Base-by-base conservation (phyloP, 116 monocot species). In the Phalaenopsis hybrid region DNA sequence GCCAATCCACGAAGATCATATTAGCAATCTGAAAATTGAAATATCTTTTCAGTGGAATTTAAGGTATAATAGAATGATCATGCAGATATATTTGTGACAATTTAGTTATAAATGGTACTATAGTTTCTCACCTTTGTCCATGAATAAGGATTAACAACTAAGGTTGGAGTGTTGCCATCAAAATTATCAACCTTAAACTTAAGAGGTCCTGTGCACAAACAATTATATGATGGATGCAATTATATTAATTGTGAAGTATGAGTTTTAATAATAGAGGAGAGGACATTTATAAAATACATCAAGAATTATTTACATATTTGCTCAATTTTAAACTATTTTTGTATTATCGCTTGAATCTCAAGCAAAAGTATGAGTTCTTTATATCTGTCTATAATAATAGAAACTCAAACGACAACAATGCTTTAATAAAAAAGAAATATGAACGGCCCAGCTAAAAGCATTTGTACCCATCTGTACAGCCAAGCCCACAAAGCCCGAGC, bases 1-100 rank as follows among this genome's bases (percentile, higher is more conserved):
- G 90, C 1, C 85, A 81, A 78, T 88, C 90, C 21, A 90, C 28
- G 44, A 88, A 90, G 46, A 90, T 81, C 52, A 88, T 83, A 70
- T 51, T 90, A 13, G 83, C 28, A 9, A 85, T 43, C 88, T 90
- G 49, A 43, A 78, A 33, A n/a, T 7, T 46, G 46, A 46, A 4
- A 37, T 13, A 75, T 0, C 1, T 45, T 75, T 8, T 44, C n/a
- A 75, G 17, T 15, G 55, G 15, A 15, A 55, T 15, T 16, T 25
- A 65, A 65, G 0, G 1, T 65, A 65, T 65, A 25, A 1, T 1
- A 21, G 6, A 0, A 25, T 21, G 8, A 65, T 65, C 6, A 16
- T 55, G 10, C 55, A 55, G 17, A 15, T 15, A 55, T 55, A 55
- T 0, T 55, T 55, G 15, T 55, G 16, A 4, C 15, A 4, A 23